These are phyloP conservation scores for Ceratocystis smalleyi DNA, from an alignment of 2,329 filamentous ascomycete species.

Conservation along the genomic window DNA sequence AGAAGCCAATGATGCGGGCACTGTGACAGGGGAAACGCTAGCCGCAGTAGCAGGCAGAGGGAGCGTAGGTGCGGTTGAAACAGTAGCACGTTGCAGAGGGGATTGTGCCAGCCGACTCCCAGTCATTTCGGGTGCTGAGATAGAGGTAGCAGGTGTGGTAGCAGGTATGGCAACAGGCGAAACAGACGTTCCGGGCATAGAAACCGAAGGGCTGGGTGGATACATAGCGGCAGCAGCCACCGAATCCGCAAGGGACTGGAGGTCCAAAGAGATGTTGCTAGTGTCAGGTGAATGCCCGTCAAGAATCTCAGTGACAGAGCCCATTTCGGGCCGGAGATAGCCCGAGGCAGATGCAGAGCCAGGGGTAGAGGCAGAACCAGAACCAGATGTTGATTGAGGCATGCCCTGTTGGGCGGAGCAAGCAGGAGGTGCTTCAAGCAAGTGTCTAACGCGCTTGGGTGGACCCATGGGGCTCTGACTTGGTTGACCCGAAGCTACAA, in stretches of 20 bases:
- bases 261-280: neutral
- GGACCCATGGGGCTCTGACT: conserved; percentile 29
- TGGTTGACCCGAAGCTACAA: conserved; percentile 31
- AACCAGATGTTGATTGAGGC: conserved; percentile 20
- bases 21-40: conserved; percentile 17
- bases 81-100: conserved; percentile 14
- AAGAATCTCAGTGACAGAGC: conserved; percentile 44
- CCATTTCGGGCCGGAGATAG: conserved; percentile 32
- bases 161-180: conserved; percentile 21
- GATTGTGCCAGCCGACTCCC: neutral
- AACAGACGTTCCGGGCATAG: conserved; percentile 18
- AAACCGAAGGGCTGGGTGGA: conserved; percentile 17
- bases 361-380: conserved; percentile 22
- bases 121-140: neutral
- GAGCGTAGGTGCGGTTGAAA: conserved; percentile 20
- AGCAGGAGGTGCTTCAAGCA: conserved; percentile 34
- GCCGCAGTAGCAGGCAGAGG: conserved; percentile 3
- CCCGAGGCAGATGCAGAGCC: conserved; percentile 23
- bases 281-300: conserved; percentile 34
- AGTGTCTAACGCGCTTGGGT: conserved; percentile 36
- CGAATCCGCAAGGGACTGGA: neutral
- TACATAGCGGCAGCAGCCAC: conserved; percentile 2
- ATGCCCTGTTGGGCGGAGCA: conserved; percentile 21
- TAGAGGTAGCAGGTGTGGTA: conserved; percentile 14
- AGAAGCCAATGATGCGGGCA: conserved; percentile 13